phyloP scores from a whole-genome alignment of 2,329 filamentous ascomycete genomes.

The Trichoderma brevicompactum region DNA sequence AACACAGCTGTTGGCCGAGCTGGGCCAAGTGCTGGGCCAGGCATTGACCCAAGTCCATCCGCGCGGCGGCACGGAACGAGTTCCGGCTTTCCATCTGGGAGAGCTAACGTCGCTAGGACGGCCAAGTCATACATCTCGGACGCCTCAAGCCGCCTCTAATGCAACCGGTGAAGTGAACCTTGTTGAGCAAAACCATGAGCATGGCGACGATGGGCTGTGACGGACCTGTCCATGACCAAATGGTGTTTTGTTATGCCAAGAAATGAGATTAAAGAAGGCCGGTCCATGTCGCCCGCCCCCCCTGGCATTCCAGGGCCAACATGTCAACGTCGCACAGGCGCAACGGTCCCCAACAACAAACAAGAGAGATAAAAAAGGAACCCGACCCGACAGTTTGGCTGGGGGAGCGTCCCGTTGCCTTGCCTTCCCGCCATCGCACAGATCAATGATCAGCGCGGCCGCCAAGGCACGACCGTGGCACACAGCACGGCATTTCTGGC shows the following conservation, averaged over 20 bases:
- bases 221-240: neutral
- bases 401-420: neutral
- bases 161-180: neutral
- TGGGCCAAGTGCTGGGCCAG: neutral
- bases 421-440: conserved; percentile 11
- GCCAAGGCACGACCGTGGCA: neutral
- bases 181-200: neutral
- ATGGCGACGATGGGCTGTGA: neutral
- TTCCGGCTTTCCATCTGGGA: neutral
- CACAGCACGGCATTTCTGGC: neutral
- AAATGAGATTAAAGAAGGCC: conserved; percentile 2
- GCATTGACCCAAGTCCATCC: neutral
- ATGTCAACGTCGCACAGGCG: neutral
- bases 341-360: neutral
- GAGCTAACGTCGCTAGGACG: neutral
- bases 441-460: neutral
- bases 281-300: neutral
- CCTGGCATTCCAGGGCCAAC: conserved; percentile 4
- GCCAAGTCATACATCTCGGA: conserved; percentile 3
- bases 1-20: neutral
- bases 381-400: conserved; percentile 1
- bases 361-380: neutral
- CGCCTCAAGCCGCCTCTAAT: neutral
- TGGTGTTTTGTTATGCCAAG: too few species aligned
- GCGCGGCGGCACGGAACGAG: conserved; percentile 7